Evolutionary conservation across 2,329 filamentous ascomycete genomes (phyloP), one percentile per base, ranked within the genome.

Genomic region (Grosmannia huntii): DNA sequence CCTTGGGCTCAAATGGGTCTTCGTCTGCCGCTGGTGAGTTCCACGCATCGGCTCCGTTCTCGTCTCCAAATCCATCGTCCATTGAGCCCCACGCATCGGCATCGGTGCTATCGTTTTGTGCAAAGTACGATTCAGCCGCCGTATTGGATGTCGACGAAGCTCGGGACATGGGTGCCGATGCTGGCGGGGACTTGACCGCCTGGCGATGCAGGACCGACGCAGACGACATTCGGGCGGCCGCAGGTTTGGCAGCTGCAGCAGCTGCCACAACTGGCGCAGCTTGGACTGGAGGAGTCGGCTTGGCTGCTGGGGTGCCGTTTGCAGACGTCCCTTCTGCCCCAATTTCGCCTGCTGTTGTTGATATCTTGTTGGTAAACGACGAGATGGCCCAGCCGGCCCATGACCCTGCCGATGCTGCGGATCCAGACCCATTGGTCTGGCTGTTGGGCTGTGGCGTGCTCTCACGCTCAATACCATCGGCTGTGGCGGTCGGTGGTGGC

Each of bases 311-410:
- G 2, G 72, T 69, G 41, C 73, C 73, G 60, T 78, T 77, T 57
- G 76, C 71, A 21, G 78, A 68, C 1, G 55, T 25, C 2, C 41
- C 48, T 5, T 41, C 59, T 1, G 83, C 74, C 67, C 92, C 79
- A 62, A 99, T 99, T 59, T 96, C 87, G 21, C 94, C 94, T 10
- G 87, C 87, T 0, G 90, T 90, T 0, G 87, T 74, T 1, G 89
- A 85, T 14, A 97, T 70, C 66, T 96, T 96, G 72, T 97, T 97
- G 2, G 94, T 97, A 68, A 99, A 99, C 1, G 90, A 96, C 0
- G 94, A 97, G 57, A 99, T 96, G 1, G 94, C 94, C 94, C 94
- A 99, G 14, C 94, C 94, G 1, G 94, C 84, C 94, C 94, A 97
- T 4, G 79, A 78, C 14, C 46, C 59, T 3, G 57, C 52, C 3